Percentiles rank a stretch among this genome's conserved stretches.
Evolutionary conservation across 148 eudicot species (phyloP).

Genomic region (Beta vulgaris): DNA sequence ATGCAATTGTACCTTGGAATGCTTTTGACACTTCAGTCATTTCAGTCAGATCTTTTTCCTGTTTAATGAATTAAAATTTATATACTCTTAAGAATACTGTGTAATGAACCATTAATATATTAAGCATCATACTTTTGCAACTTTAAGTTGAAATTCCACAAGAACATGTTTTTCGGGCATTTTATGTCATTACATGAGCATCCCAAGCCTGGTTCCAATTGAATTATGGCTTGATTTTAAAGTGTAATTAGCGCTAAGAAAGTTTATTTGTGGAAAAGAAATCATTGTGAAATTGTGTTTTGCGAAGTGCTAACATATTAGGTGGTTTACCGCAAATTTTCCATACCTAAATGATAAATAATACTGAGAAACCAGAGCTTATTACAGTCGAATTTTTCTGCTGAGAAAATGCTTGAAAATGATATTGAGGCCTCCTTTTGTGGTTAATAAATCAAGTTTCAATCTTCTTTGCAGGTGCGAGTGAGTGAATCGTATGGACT

Average conservation of each 20-base stretch:
- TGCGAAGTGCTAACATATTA: too few species aligned
- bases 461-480: constrained; percentile 50
- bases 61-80: not conserved
- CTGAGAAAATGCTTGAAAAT: not conserved
- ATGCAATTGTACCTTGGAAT: not conserved
- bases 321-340: too few species aligned
- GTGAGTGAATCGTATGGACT: constrained; percentile 96
- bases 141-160: not conserved
- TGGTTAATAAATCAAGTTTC: not conserved
- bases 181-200: not conserved
- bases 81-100: not conserved
- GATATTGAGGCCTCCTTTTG: not conserved
- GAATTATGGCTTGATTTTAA: not conserved
- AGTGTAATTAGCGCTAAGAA: not conserved
- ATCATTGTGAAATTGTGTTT: not conserved
- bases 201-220: not conserved
- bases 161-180: not conserved
- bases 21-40: not conserved
- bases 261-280: not conserved
- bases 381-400: too few species aligned
- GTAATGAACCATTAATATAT: not conserved
- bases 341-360: too few species aligned
- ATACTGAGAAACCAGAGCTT: too few species aligned
- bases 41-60: not conserved
- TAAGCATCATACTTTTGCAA: not conserved